Percentiles rank a stretch among this genome's conserved stretches.
Conservation (phyloP, 805 yeast species). For the Ogataea corticis region DNA sequence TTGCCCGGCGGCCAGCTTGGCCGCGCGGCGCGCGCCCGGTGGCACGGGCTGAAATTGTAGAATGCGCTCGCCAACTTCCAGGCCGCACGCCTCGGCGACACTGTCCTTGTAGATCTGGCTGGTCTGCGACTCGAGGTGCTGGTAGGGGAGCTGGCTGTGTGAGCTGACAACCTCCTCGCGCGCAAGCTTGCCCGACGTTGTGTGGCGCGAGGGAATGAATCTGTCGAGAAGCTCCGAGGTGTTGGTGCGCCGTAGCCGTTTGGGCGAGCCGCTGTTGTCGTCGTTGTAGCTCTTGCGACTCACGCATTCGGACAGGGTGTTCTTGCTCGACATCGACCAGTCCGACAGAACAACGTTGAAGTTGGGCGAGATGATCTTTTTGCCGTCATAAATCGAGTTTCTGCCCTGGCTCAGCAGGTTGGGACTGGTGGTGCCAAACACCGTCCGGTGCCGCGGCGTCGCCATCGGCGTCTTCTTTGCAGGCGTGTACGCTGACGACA, state of each 20-base stretch:
- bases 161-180: constrained; percentile 19
- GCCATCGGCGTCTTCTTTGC: constrained; percentile 11
- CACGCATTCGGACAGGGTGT: constrained; percentile 1
- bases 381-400: constrained; percentile 32
- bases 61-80: constrained; percentile 78
- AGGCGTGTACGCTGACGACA: constrained; percentile 12
- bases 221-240: constrained; percentile 48
- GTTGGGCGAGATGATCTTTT: constrained; percentile 36
- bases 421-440: constrained; percentile 35
- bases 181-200: constrained; percentile 47
- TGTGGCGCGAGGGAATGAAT: constrained; percentile 59
- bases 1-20: constrained; percentile 17
- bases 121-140: constrained; percentile 56
- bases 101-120: constrained; percentile 66
- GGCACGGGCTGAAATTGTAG: constrained; percentile 85
- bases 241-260: constrained; percentile 31
- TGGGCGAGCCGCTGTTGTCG: constrained; percentile 26
- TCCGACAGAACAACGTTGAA: constrained; percentile 37
- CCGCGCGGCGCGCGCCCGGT: constrained; percentile 51
- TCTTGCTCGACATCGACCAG: constrained; percentile 29
- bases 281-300: constrained; percentile 7
- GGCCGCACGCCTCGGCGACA: constrained; percentile 94
- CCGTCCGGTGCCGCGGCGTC: constrained; percentile 31
- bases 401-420: constrained; percentile 28
- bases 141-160: constrained; percentile 43